Base-by-base conservation (phyloP, 352 stramenopile genomes). In the Phytophthora fragariae region DNA sequence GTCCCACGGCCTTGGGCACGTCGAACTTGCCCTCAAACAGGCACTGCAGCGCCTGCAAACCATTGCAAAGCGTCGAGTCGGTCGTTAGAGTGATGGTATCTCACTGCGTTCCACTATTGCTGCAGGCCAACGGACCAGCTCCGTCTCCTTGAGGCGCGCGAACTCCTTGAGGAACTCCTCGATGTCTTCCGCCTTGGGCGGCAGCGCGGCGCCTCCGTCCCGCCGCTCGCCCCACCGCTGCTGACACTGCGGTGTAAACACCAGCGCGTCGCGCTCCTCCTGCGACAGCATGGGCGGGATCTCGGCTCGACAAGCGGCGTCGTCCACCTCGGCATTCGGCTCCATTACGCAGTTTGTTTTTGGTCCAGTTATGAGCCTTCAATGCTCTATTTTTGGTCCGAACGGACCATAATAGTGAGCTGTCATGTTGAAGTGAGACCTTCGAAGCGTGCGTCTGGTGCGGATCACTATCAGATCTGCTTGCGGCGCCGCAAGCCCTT, bases 1-100 rank as follows among this genome's bases (percentile, higher is more conserved):
- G 63, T 35, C 74, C 53, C 33, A 75, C 71, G 0, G 84, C 84
- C 33, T 78, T 82, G 24, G 72, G 41, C 19, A 87, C 61, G 37
- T 91, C 67, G 52, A 87, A 92, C 14, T 83, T 70, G 31, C 76
- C 78, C n/a, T 87, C 82, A 69, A 84, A 82, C 19, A 94, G 79
- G 59, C 83, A 89, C 49, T 83, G 81, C 9, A 92, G 80, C 14
- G 82, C 87, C 87, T 94, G 60, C 4, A 41, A 65, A 57, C 12
- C 56, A 44, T 62, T 33, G 39, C 62, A 62, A 11, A 21, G 9
- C 10, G 21, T 24, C 44, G 19, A n/a, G 47, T 46, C 17, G 33
- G 21, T 57, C 1, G 31, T 57, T 53, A 67, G 39, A 50, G 44
- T 0, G 44, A 19, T 50, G 14, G 44, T 9, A 19, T 50, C 5